Evolutionary conservation across 2,329 filamentous ascomycete genomes (phyloP).

Genomic region (Niveomyces coronatus): DNA sequence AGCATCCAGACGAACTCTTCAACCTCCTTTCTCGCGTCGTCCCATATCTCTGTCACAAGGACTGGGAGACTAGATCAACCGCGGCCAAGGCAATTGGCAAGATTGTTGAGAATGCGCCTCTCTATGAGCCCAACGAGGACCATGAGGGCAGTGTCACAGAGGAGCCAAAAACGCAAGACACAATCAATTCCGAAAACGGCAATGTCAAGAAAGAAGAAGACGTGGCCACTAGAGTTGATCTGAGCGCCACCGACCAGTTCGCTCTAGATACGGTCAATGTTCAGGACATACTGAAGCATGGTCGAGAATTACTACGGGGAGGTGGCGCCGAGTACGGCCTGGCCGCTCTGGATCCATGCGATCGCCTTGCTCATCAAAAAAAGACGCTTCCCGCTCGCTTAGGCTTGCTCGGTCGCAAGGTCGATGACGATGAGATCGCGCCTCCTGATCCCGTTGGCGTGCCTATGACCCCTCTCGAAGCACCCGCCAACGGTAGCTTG

Average conservation of each 20-base stretch:
- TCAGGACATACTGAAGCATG: slow-evolving; percentile 67
- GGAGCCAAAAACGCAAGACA: slow-evolving; percentile 32
- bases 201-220: slow-evolving; percentile 50
- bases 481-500: slow-evolving; percentile 22
- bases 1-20: slow-evolving; percentile 94
- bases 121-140: slow-evolving; percentile 78
- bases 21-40: slow-evolving; percentile 88
- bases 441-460: slow-evolving; percentile 34
- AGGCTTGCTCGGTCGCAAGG: slow-evolving; percentile 73
- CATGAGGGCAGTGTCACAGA: slow-evolving; percentile 52
- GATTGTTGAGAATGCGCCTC: slow-evolving; percentile 79
- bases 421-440: slow-evolving; percentile 71
- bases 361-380: slow-evolving; percentile 77
- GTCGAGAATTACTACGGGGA: slow-evolving; percentile 74
- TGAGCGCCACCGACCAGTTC: slow-evolving; percentile 53
- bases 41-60: slow-evolving; percentile 89
- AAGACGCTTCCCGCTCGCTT: slow-evolving; percentile 75
- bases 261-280: slow-evolving; percentile 68
- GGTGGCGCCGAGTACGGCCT: slow-evolving; percentile 79
- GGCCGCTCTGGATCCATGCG: slow-evolving; percentile 68
- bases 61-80: slow-evolving; percentile 92
- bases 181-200: slow-evolving; percentile 26
- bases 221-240: slow-evolving; percentile 17
- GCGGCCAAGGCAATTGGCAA: slow-evolving; percentile 90
- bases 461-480: slow-evolving; percentile 36